Base-by-base conservation (phyloP, 1,139 yeast species). In the Kazachstania sp. region DNA sequence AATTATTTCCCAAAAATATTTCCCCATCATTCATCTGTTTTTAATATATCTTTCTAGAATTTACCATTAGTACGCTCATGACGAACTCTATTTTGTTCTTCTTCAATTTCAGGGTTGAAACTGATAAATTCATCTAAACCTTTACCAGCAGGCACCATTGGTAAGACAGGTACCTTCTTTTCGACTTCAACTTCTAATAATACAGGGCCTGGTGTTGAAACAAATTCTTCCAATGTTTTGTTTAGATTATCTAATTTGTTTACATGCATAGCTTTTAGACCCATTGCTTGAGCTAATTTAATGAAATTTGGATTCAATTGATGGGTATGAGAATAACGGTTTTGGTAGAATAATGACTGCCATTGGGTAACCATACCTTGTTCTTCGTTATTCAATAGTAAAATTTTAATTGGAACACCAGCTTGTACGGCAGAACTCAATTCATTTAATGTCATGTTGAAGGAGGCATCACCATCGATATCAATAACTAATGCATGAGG, bases 301-400 rank as follows among this genome's bases (percentile, higher is more conserved):
- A 86, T 80, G 66, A 90, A 92, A 67, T 92, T 83, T 47, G 98
- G 98, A 70, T 90, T 90, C 55, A 78, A 68, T 71, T 92, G 98
- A 72, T 92, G 97, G 19, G 98, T 90, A 71, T 92, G 97, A 11
- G 97, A 77, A 68, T 86, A 92, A 71, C 98, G 83, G 70, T 92
- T 92, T 68, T 92, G 95, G 71, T 92, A 92, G 74, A 92, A 92
- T 54, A 92, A 74, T 16, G 96, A 85, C 73, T 92, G 98, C 98
- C 98, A 92, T 71, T 92, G 98, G 19, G 97, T 92, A 50, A 92
- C 98, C 98, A 92, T 92, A 66, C 98, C 98, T 74, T 92, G 98
- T 72, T 92, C 98, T 72, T 90, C 97, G 68, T 92, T 92, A 70
- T 92, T 92, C 65, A 92, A 75, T 49, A 92, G 82, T 68, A 90